Evolutionary conservation across 169 alveolate species (phyloP).

Genomic region (Amoebophrya sp.): DNA sequence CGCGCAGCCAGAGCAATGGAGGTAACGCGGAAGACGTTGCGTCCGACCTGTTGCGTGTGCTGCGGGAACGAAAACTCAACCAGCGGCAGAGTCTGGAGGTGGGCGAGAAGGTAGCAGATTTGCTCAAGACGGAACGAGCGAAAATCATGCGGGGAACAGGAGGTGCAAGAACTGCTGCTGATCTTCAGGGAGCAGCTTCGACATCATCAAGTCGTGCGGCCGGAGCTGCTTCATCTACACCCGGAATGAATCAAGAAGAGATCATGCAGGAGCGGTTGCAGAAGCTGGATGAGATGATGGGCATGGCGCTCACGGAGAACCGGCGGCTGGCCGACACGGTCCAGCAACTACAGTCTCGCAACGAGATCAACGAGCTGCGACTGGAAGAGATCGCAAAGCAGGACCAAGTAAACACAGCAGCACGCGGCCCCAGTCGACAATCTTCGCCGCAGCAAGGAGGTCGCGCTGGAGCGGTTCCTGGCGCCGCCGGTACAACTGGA

Average conservation of each 20-base stretch:
- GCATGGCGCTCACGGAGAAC: not conserved
- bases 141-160: too few relatives aligned
- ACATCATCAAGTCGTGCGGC: too few relatives aligned
- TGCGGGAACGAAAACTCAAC: not conserved
- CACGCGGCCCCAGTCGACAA: too few relatives aligned
- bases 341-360: not conserved
- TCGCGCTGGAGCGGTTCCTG: too few relatives aligned
- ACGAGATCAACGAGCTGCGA: not conserved
- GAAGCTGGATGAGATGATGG: not conserved
- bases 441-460: too few relatives aligned
- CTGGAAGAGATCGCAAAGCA: not conserved
- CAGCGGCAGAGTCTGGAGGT: not conserved
- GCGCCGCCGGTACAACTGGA: too few relatives aligned
- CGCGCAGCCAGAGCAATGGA: not conserved
- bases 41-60: not conserved
- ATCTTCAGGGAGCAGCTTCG: too few relatives aligned
- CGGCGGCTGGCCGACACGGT: conserved; percentile 1
- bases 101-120: not conserved
- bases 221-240: too few relatives aligned
- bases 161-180: too few relatives aligned
- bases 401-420: too few relatives aligned
- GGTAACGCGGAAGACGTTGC: not conserved
- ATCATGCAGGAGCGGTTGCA: not conserved
- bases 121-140: not conserved
- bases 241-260: too few relatives aligned